phyloP scores from a whole-genome alignment of 1,284 basidiomycete genomes.

The Trichosporon sp. region DNA sequence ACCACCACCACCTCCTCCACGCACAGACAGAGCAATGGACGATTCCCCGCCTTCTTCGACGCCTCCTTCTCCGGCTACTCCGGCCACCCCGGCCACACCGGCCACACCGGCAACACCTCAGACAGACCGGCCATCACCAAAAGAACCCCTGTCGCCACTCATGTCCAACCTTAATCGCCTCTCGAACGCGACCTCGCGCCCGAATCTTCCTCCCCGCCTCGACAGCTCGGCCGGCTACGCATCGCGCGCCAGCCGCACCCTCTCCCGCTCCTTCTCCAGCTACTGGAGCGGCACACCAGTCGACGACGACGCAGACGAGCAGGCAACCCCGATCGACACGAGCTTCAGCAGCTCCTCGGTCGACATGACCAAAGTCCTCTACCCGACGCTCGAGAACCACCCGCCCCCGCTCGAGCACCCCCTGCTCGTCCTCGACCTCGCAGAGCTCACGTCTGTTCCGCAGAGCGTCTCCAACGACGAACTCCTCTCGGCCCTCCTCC shows the following conservation, averaged over 20 bases:
- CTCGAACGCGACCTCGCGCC: conserved; percentile 22
- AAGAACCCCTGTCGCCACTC: conserved; percentile 12
- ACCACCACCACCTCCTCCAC: not conserved
- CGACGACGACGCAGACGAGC: not conserved
- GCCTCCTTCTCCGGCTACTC: not conserved
- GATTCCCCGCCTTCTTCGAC: not conserved
- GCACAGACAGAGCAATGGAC: not conserved
- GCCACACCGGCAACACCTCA: not conserved
- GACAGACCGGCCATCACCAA: not conserved
- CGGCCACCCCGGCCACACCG: conserved; percentile 55
- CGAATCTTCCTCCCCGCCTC: conserved; percentile 16
- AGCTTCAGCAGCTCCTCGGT: not conserved
- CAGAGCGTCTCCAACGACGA: conserved; percentile 27
- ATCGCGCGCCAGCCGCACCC: conserved; percentile 4
- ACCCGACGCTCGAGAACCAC: conserved; percentile 20
- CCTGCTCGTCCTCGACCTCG: conserved; percentile 31
- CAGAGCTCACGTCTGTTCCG: conserved; percentile 23
- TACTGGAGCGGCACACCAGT: not conserved
- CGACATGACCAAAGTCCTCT: conserved; percentile 14
- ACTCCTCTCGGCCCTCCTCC: conserved; percentile 26
- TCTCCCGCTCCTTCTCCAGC: conserved; percentile 2
- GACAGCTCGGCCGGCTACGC: not conserved
- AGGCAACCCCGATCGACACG: not conserved
- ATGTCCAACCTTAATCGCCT: conserved; percentile 22
- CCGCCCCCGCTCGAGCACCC: conserved; percentile 18